Evolutionary conservation across 2,329 filamentous ascomycete species (phyloP).

Genomic region (Penicillium sclerotigenum): DNA sequence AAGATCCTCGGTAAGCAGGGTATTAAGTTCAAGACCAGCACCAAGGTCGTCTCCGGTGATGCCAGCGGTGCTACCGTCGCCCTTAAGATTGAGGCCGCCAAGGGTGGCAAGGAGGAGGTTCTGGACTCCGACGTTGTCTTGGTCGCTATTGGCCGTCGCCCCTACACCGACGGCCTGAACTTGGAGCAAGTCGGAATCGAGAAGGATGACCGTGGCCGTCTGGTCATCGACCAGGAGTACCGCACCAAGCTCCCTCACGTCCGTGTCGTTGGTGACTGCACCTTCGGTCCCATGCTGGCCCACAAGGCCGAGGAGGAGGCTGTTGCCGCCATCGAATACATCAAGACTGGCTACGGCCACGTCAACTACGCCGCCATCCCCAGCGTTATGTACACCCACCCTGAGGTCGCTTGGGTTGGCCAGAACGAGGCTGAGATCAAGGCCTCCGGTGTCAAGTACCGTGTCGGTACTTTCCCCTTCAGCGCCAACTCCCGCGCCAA

Average conservation of each 20-base stretch:
- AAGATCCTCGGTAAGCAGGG: slow-evolving; percentile 96
- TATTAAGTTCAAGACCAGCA: slow-evolving; percentile 96
- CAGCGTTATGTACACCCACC: slow-evolving; percentile 99
- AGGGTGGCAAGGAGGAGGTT: slow-evolving; percentile 91
- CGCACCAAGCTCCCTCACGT: slow-evolving; percentile 97
- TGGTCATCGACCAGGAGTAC: slow-evolving; percentile 98
- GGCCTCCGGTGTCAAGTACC: slow-evolving; percentile 84
- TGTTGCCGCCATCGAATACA: slow-evolving; percentile 91
- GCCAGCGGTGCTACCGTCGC: slow-evolving; percentile 72
- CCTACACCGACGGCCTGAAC: slow-evolving; percentile 87
- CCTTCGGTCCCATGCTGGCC: slow-evolving; percentile 97
- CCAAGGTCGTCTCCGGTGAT: slow-evolving; percentile 88
- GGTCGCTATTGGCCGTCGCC: slow-evolving; percentile 91
- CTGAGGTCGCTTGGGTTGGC: slow-evolving; percentile 97
- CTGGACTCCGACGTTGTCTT: slow-evolving; percentile 93
- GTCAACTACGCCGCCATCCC: slow-evolving; percentile 99
- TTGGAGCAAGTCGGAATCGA: slow-evolving; percentile 80
- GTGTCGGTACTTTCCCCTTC: slow-evolving; percentile 92
- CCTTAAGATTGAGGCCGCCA: slow-evolving; percentile 83
- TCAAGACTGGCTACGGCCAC: slow-evolving; percentile 95
- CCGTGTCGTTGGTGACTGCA: slow-evolving; percentile 91
- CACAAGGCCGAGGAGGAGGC: slow-evolving; percentile 99
- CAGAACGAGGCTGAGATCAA: slow-evolving; percentile 97
- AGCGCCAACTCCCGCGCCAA: slow-evolving; percentile 97
- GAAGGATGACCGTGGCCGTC: slow-evolving; percentile 82